phyloP scores from a whole-genome alignment of 75 land plant genomes.

The Sequoiadendron giganteum region DNA sequence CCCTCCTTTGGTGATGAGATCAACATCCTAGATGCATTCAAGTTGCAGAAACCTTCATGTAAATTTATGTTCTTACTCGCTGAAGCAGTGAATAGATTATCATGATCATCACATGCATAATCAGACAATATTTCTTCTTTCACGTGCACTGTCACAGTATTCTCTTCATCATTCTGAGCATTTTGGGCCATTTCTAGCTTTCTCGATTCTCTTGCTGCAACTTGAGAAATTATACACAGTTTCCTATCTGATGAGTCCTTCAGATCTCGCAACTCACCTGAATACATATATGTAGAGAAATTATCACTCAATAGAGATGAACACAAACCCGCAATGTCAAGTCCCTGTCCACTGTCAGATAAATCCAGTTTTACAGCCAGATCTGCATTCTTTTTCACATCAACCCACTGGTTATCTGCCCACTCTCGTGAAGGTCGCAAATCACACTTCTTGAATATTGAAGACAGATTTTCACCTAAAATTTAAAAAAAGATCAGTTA shows the following conservation, averaged over 20 bases:
- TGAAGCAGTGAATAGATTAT: not conserved
- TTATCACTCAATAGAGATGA: not conserved
- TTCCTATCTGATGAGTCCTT: not conserved
- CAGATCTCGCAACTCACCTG: not conserved
- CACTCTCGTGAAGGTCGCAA: constrained; percentile 76
- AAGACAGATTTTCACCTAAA: constrained; percentile 59
- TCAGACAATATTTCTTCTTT: constrained; percentile 6
- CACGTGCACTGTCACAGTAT: not conserved
- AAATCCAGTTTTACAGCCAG: constrained; percentile 11
- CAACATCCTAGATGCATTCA: not conserved
- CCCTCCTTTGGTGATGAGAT: not conserved
- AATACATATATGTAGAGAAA: not conserved
- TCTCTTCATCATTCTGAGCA: not conserved
- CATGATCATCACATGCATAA: not conserved
- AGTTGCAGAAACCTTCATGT: not conserved
- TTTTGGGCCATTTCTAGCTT: not conserved
- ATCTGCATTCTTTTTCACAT: constrained; percentile 51
- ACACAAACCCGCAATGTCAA: not conserved
- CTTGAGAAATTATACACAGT: constrained; percentile 2
- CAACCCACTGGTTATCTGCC: constrained; percentile 66
- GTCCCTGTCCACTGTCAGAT: not conserved
- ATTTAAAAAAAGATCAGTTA: not conserved
- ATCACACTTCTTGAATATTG: constrained; percentile 27
- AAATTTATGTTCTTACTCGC: not conserved
- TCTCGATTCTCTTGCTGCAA: constrained; percentile 8